Conservation (phyloP, 805 yeast species). For the Saccharomycopsis fermentans region DNA sequence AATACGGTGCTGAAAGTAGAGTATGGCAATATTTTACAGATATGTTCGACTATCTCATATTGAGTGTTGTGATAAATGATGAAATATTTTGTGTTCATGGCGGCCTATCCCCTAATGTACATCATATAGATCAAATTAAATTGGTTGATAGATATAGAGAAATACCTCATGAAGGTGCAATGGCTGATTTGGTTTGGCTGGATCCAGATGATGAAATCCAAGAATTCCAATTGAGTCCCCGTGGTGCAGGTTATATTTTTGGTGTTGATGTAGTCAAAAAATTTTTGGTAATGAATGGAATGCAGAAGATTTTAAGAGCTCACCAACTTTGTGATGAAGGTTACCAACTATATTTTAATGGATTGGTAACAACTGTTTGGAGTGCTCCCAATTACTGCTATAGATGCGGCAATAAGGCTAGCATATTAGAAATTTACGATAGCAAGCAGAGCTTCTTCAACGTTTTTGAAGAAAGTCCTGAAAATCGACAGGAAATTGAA, state of each 20-base stretch:
- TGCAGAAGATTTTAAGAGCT: conserved; percentile 80
- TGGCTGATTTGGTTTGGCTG: conserved; percentile 98
- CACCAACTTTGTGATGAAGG: conserved; percentile 98
- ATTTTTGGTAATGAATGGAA: conserved; percentile 65
- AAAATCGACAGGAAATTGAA: conserved; percentile 46
- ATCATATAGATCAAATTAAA: conserved; percentile 82
- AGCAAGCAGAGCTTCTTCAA: conserved; percentile 67
- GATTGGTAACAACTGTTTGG: conserved; percentile 93
- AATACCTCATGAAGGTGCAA: conserved; percentile 98
- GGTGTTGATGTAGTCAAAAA: conserved; percentile 86
- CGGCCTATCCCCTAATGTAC: conserved; percentile 91
- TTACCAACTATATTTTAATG: conserved; percentile 82
- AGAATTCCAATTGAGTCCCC: conserved; percentile 80
- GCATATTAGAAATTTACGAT: conserved; percentile 80
- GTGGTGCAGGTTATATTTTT: conserved; percentile 98
- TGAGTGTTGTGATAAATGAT: conserved; percentile 85
- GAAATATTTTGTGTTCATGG: conserved; percentile 94
- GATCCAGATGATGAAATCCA: conserved; percentile 82
- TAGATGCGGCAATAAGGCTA: conserved; percentile 93
- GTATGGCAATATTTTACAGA: conserved; percentile 91
- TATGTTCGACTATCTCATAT: conserved; percentile 80
- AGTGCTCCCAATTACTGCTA: conserved; percentile 97
- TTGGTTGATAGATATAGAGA: conserved; percentile 87
- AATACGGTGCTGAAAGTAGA: conserved; percentile 62
- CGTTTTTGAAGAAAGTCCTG: conserved; percentile 96